Percentiles rank a stretch among this genome's conserved stretches.
These are phyloP conservation scores for Sporisorium exsertum DNA, from an alignment of 1,284 basidiomycete genomes.

Conservation along the genomic window DNA sequence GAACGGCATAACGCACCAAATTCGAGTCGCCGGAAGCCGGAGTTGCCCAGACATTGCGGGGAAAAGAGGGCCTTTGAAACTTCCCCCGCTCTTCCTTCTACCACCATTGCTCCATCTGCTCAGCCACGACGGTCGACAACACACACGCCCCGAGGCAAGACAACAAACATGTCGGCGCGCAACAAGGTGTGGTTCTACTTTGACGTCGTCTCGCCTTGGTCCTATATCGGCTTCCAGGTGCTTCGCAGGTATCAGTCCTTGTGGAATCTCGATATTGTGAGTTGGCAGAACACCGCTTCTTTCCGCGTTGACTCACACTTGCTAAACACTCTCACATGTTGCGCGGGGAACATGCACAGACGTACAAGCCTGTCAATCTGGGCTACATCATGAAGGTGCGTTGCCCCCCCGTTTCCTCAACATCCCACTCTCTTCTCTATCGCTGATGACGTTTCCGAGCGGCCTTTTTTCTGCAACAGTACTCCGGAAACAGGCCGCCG, in stretches of 20 bases:
- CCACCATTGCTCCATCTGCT: too few species aligned
- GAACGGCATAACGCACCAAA: neutral
- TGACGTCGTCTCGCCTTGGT: slow-evolving; percentile 67
- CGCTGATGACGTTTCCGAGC: neutral
- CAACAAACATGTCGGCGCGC: slow-evolving; percentile 13
- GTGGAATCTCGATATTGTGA: slow-evolving; percentile 59
- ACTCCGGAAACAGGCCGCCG: slow-evolving; percentile 63
- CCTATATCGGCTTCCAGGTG: slow-evolving; percentile 57
- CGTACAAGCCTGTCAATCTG: slow-evolving; percentile 57
- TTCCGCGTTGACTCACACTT: too few species aligned
- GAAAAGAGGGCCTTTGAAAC: neutral
- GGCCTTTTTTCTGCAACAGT: slow-evolving; percentile 9
- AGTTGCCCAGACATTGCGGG: slow-evolving; percentile 10
- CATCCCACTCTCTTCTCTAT: neutral
- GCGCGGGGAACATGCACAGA: slow-evolving; percentile 13
- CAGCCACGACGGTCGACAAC: neutral
- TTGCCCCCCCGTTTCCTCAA: neutral
- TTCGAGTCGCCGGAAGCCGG: neutral
- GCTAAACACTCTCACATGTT: too few species aligned
- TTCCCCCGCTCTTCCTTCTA: neutral
- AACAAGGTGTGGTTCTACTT: slow-evolving; percentile 60
- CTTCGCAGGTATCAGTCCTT: slow-evolving; percentile 50
- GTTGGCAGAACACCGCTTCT: too few species aligned
- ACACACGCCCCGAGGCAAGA: too few species aligned
- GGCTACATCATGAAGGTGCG: slow-evolving; percentile 65